Base-by-base conservation (phyloP, 2,329 filamentous ascomycete species). In the Fusarium sp. region DNA sequence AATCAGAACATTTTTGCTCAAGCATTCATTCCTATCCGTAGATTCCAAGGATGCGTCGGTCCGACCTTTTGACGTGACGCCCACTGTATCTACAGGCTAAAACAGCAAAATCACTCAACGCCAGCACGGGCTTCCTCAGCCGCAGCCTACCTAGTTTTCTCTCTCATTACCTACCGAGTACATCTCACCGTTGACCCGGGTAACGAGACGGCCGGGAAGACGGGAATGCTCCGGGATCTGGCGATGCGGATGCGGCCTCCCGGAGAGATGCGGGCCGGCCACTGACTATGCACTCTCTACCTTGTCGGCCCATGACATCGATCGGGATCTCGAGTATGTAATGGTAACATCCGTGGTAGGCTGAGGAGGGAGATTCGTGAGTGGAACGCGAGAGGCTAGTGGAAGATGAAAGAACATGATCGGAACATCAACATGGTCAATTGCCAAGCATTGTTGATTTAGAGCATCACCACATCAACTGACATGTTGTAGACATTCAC, bases 261-360 rank as follows among this genome's bases (percentile, higher is more conserved):
- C 72, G 72, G 72, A 68, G 30, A 75, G 72, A 75, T 54, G 33
- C 72, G 72, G 72, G 43, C 65, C 59, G 45, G 38, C 50, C 43
- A 58, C 52, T 56, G 71, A 47, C 38, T 40, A 63, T 54, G 56
- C 56, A 15, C 9, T 50, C 43, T 32, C 30, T 56, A 67, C 66
- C 70, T 57, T 71, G 71, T 64, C 58, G 66, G 59, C 50, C 54
- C 40, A 27, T 47, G 43, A 40, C 22, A 63, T 14, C 52, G 30
- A 37, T 66, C 45, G 43, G 61, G 37, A 50, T 37, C 38, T 47
- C 38, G n/a, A 47, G 45, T 30, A 37, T 20, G 62, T 37, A 58
- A 58, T 65, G 45, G 52, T n/a, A 50, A n/a, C 25, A 14, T 5
- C 17, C 25, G 17, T 63, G 61, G 61, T 63, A 63, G 61, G 47